Conservation (phyloP, 2,329 filamentous ascomycete species). For the Phialophora tarda region DNA sequence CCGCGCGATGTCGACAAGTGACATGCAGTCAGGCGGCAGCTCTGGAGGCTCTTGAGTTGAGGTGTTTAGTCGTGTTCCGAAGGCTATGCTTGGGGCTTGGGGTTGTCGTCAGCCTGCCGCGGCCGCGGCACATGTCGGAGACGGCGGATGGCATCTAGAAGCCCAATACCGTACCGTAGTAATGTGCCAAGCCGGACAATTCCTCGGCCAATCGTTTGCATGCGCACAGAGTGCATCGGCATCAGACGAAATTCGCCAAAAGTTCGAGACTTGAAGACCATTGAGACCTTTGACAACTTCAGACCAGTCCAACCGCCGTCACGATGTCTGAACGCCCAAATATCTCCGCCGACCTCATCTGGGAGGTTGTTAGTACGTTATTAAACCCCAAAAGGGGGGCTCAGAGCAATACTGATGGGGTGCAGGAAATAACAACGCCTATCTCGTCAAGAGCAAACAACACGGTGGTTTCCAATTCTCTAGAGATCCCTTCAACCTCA, state of each 20-base stretch:
- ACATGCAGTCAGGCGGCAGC: slow-evolving; percentile 4
- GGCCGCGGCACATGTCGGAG: slow-evolving; percentile 21
- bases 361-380: slow-evolving; percentile 90
- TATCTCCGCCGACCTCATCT: slow-evolving; percentile 89
- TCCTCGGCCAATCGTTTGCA: slow-evolving; percentile 6
- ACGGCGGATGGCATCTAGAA: background rate
- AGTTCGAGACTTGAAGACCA: slow-evolving; percentile 18
- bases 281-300: slow-evolving; percentile 6
- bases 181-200: slow-evolving; percentile 3
- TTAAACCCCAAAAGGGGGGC: slow-evolving; percentile 12
- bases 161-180: slow-evolving; percentile 1
- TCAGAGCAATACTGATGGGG: slow-evolving; percentile 13
- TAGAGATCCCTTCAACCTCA: slow-evolving; percentile 89
- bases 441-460: slow-evolving; percentile 85
- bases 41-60: background rate
- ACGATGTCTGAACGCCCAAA: slow-evolving; percentile 63
- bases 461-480: slow-evolving; percentile 87
- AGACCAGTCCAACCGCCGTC: slow-evolving; percentile 23
- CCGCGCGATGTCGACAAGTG: slow-evolving; percentile 9
- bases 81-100: slow-evolving; percentile 6
- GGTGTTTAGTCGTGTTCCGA: background rate
- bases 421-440: slow-evolving; percentile 84
- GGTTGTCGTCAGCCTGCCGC: slow-evolving; percentile 26
- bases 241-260: slow-evolving; percentile 23
- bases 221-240: slow-evolving; percentile 25